Conservation (phyloP, 2,329 filamentous ascomycete genomes). For the Penicillium digitatum region DNA sequence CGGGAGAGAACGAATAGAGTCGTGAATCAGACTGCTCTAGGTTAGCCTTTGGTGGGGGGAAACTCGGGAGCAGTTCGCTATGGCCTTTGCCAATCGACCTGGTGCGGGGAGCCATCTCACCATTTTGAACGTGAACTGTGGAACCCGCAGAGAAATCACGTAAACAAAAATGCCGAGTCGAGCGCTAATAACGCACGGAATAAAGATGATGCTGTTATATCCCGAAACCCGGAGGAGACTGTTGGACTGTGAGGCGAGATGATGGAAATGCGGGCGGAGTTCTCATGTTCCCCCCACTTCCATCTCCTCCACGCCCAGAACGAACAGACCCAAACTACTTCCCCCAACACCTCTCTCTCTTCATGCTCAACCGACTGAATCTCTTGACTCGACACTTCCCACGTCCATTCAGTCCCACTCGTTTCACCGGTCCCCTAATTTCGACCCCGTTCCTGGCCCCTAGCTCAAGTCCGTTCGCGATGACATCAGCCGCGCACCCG, state of each 20-base stretch:
- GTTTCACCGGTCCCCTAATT: slow-evolving; percentile 46
- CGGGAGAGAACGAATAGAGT: slow-evolving; percentile 86
- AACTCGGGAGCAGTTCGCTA: background rate
- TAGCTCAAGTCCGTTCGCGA: slow-evolving; percentile 26
- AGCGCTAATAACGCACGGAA: background rate
- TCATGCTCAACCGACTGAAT: slow-evolving; percentile 73
- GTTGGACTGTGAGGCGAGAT: slow-evolving; percentile 8
- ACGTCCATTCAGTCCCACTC: slow-evolving; percentile 54
- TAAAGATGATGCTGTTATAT: background rate
- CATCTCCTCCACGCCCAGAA: slow-evolving; percentile 12
- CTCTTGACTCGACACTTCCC: slow-evolving; percentile 70
- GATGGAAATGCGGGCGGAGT: slow-evolving; percentile 21
- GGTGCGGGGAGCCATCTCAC: background rate
- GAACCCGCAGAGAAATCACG: background rate
- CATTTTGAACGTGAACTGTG: background rate
- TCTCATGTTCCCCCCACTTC: slow-evolving; percentile 12
- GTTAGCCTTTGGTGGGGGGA: slow-evolving; percentile 3
- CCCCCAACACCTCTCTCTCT: slow-evolving; percentile 7
- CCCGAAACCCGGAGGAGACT: background rate
- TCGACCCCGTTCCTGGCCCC: slow-evolving; percentile 27
- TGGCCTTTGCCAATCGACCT: background rate
- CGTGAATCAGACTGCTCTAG: slow-evolving; percentile 69
- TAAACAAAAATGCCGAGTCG: background rate
- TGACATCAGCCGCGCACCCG: slow-evolving; percentile 44
- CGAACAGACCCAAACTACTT: slow-evolving; percentile 1